phyloP scores from a whole-genome alignment of 1,284 basidiomycete species.

The Boletus sp. region DNA sequence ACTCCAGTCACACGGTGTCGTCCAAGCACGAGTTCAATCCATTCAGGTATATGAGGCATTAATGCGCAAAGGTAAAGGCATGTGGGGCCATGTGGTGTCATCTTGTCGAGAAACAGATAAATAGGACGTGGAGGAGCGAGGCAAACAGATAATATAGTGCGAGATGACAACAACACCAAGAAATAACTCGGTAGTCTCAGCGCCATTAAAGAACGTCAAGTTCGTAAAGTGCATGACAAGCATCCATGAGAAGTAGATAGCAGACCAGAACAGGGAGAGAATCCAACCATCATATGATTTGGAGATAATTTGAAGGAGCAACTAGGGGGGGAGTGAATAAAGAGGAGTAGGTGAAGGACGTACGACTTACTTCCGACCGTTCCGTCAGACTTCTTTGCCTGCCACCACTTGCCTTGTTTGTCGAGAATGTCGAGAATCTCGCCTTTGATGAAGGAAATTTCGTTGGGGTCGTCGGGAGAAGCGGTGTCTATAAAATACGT shows the following conservation, averaged over 20 bases:
- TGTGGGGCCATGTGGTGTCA: slow-evolving; percentile 31
- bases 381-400: slow-evolving; percentile 84
- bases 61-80: slow-evolving; percentile 10
- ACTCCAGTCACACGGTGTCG: slow-evolving; percentile 2
- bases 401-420: slow-evolving; percentile 95
- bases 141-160: slow-evolving; percentile 28
- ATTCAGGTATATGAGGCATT: slow-evolving; percentile 4
- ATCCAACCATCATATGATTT: slow-evolving; percentile 50
- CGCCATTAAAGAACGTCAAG: slow-evolving; percentile 31
- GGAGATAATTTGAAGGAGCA: slow-evolving; percentile 79
- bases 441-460: slow-evolving; percentile 92
- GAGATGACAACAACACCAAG: slow-evolving; percentile 27
- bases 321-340: slow-evolving; percentile 42
- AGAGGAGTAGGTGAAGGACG: neutral
- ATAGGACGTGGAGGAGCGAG: slow-evolving; percentile 19
- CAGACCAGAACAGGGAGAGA: slow-evolving; percentile 1
- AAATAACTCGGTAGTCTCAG: slow-evolving; percentile 20
- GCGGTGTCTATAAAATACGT: slow-evolving; percentile 65
- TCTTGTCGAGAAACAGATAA: slow-evolving; percentile 28
- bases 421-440: slow-evolving; percentile 94
- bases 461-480: slow-evolving; percentile 91
- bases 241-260: slow-evolving; percentile 18
- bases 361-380: slow-evolving; percentile 70
- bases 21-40: neutral
- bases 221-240: slow-evolving; percentile 27